A percentile compares a stretch with the other conserved stretches of the same genome.
Evolutionary conservation across 352 stramenopile species (phyloP).

Genomic region (Globisporangium camurandrum): DNA sequence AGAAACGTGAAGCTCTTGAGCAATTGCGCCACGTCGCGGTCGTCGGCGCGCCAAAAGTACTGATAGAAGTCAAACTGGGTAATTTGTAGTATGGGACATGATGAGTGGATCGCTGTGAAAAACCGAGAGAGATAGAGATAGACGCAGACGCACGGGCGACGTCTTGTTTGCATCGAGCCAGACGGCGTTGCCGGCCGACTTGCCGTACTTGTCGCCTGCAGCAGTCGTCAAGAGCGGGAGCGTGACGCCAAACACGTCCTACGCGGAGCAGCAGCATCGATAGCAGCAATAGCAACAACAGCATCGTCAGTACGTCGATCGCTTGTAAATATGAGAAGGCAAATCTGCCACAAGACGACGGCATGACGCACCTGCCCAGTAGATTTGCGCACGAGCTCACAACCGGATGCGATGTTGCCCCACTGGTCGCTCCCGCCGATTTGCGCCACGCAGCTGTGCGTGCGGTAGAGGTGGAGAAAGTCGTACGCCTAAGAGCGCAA

Average conservation of each 20-base stretch:
- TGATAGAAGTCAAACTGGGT: constrained; percentile 90
- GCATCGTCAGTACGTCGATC: too few species aligned
- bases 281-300: not conserved
- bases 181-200: constrained; percentile 96
- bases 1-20: constrained; percentile 98
- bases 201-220: constrained; percentile 99
- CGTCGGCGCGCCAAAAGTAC: constrained; percentile 85
- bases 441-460: constrained; percentile 92
- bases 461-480: constrained; percentile 93
- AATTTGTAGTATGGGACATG: not conserved
- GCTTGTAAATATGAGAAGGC: too few species aligned
- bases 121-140: too few species aligned
- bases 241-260: constrained; percentile 92
- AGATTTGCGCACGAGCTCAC: constrained; percentile 93
- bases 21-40: constrained; percentile 92
- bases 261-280: too few species aligned
- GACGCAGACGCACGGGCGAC: constrained; percentile 88
- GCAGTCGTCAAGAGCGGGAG: constrained; percentile 95
- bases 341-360: constrained; percentile 11
- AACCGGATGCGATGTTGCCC: constrained; percentile 98
- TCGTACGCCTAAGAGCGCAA: constrained; percentile 88
- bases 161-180: constrained; percentile 96
- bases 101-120: too few species aligned
- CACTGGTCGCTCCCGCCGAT: constrained; percentile 99
- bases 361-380: constrained; percentile 43